Base-by-base conservation (phyloP, 495 filamentous ascomycete species). In the Talaromyces ruber region DNA sequence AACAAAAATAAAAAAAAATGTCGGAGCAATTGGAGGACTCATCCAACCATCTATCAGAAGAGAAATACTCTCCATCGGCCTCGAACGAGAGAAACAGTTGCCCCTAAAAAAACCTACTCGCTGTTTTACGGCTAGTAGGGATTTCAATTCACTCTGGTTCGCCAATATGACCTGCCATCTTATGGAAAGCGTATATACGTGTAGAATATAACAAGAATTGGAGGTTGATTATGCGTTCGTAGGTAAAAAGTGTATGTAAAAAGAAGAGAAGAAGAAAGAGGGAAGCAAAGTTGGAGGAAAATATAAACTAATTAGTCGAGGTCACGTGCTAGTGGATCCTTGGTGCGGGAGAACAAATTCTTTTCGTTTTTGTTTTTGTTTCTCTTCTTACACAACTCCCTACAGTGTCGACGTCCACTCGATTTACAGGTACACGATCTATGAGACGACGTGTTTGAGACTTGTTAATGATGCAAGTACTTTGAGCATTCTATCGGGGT, bases 201-300 rank as follows among this genome's bases (percentile, higher is more conserved):
- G n/a, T n/a, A 57, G 45, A 39, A 58, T 60, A 53, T 45, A 43
- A 60, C 37, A 65, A 62, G 14, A 69, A 74, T 66, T 79, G 78
- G 74, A 76, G 78, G 78, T 80, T 80, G 78, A 80, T 80, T 80
- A 80, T 80, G 78, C 78, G 78, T 78, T 77, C 77, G 70, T 73
- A 64, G 70, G 67, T 70, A 66, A 75, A 58, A 60, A 51, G 78
- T 80, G 76, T 77, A 64, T 76, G 64, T 70, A 73, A 68, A 56
- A 67, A 63, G 59, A 71, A 71, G 67, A 53, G 61, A 66, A 65
- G 29, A 54, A 25, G 26, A 62, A 57, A 14, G 28, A 16, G 16
- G 24, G 30, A n/a, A 6, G 51, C n/a, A 29, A 26, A 54, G n/a
- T 28, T 26, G 22, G 8, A n/a, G 6, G 51, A 28, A 54, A 28